Evolutionary conservation across 2,329 filamentous ascomycete genomes (phyloP), one percentile per base, ranked within the genome.

Genomic region (Sarocladium kiliense): DNA sequence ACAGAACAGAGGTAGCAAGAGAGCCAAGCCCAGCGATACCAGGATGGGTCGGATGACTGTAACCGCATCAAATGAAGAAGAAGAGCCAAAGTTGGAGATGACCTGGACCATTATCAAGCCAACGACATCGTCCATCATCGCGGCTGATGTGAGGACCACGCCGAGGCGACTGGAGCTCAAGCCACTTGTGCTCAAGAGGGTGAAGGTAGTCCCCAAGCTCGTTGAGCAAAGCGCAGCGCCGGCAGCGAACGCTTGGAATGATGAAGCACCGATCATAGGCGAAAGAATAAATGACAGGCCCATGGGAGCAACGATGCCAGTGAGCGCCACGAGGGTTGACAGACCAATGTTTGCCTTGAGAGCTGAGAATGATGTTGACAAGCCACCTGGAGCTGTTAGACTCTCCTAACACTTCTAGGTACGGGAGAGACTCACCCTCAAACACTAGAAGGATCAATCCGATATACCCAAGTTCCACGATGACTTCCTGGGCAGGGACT

Each of bases 91-190:
- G 47, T 84, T 85, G 0, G 86, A 81, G 21, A 94, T 86, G 45
- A 93, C 79, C 60, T 89, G 82, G 0, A 91, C 86, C 81, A 93
- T 87, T 7, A 92, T 81, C 10, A 93, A 71, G 0, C 88, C 88
- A 1, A 89, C 79, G 0, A 93, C 85, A 69, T 94, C 89, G 64
- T 94, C 89, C 71, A 94, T 81, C 81, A 94, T 89, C 0, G 89
- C 89, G 1, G 88, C 88, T 57, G 81, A 85, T 2, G 82, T 81
- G 0, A 91, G 75, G 0, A 94, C 80, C 70, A 83, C 56, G 72
- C 89, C 78, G 4, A 80, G 64, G 7, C 77, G 70, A 2, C 76
- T 75, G 1, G 66, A 60, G 1, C 65, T 66, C 3, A 78, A 68
- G 0, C 75, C 75, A 21, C 74, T 76, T 0, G 72, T 66, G 12